Evolutionary conservation across 2,329 filamentous ascomycete genomes (phyloP), one percentile per base, ranked within the genome.

Genomic region (Trichoderma guizhouense): DNA sequence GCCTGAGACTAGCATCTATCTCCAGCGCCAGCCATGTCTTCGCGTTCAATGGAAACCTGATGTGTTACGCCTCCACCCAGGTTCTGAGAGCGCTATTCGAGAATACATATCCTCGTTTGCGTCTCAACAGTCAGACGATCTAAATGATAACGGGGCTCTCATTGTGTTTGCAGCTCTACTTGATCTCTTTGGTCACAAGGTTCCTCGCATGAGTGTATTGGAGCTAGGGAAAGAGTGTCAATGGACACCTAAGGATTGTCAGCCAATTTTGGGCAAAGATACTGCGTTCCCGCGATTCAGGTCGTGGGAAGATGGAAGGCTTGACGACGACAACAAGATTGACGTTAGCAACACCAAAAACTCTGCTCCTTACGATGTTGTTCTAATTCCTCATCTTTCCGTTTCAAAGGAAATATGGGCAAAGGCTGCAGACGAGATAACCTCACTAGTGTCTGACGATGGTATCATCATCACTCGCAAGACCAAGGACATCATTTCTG

Each of bases 131-230:
- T 69, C 66, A 21, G 66, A 69, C 24, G 66, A 69, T 18, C 15
- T 69, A 21, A 69, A 61, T 8, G 66, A 69, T 36, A 69, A 61
- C 12, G 36, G 36, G 24, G 66, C 55, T 8, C 55, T 69, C 12
- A 5, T 69, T 7, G 66, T 69, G 12, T 69, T 61, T 4, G 36
- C 66, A 1, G 55, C 66, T 51, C 34, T 69, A 7, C 66, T 69
- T 15, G 55, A 69, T 7, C 66, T 69, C 11, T 69, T 51, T 8
- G 66, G 55, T 5, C 66, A 69, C 36, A 69, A 69, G 36, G 57
- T 51, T 34, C 66, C 66, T 51, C 66, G 66, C 15, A 69, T 69
- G 66, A 69, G 66, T n/a, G 28, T 69, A 15, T 18, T 69, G n/a
- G 66, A 69, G 14, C 36, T 69, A 11, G 26, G 55, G 6, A 36